These are phyloP conservation scores for Leccinum subfulvum DNA, from an alignment of 1,284 basidiomycete species.

Conservation along the genomic window DNA sequence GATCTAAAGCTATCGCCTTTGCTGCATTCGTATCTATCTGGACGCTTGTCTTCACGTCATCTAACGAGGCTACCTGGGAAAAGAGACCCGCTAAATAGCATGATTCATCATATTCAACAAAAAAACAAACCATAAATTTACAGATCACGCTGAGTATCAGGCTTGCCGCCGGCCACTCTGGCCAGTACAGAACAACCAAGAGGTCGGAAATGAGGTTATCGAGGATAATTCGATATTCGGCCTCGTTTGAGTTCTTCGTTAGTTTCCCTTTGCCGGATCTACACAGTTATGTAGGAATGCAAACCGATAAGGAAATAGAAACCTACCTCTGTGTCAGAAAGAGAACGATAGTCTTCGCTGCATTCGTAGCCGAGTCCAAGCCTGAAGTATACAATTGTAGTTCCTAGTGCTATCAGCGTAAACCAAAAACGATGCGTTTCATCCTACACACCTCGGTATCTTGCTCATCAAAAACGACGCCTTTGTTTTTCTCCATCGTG, in stretches of 20 bases:
- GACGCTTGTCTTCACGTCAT: conserved; percentile 72
- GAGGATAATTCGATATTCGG: conserved; percentile 88
- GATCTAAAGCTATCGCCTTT: conserved; percentile 87
- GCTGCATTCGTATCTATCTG: conserved; percentile 75
- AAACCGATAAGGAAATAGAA: not conserved
- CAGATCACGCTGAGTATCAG: conserved; percentile 76
- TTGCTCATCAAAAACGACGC: conserved; percentile 61
- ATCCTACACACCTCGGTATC: conserved; percentile 53
- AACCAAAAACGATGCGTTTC: not conserved
- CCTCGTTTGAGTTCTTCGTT: conserved; percentile 85
- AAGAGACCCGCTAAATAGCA: not conserved
- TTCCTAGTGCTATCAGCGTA: conserved; percentile 45
- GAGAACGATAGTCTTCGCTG: conserved; percentile 79
- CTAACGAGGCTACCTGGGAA: conserved; percentile 59
- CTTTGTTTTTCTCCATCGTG: conserved; percentile 43
- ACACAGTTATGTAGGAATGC: conserved; percentile 1
- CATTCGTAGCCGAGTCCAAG: conserved; percentile 77
- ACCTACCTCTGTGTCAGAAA: conserved; percentile 79
- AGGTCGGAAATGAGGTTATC: conserved; percentile 89
- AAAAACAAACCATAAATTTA: conserved; percentile 72
- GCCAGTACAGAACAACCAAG: conserved; percentile 86
- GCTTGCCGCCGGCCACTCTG: conserved; percentile 95
- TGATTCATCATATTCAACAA: not conserved
- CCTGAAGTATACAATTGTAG: conserved; percentile 63
- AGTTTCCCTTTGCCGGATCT: conserved; percentile 81